phyloP scores from a whole-genome alignment of 129 eudicot species.

The Pulicaria dysenterica region DNA sequence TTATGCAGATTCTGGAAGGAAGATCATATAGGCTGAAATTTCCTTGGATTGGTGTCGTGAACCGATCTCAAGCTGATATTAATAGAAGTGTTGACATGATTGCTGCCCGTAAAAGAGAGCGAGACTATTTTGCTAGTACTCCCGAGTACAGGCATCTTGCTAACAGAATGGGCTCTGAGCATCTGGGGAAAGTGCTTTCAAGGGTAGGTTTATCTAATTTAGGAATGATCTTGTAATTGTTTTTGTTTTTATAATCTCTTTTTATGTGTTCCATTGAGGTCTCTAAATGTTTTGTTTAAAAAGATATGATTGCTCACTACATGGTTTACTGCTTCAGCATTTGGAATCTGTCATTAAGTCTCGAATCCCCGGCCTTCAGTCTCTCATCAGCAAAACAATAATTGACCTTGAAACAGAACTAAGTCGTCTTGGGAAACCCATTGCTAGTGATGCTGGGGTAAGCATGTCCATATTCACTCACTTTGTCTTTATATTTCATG shows the following conservation, averaged over 20 bases:
- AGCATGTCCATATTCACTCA: slow-evolving; percentile 27
- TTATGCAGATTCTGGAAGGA: slow-evolving; percentile 80
- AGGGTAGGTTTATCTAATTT: slow-evolving; percentile 43
- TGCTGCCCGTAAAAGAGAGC: slow-evolving; percentile 81
- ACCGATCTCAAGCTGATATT: slow-evolving; percentile 93
- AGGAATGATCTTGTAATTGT: background rate
- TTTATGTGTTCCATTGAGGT: background rate
- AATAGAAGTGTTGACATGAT: slow-evolving; percentile 86
- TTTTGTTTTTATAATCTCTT: background rate
- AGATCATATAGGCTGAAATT: slow-evolving; percentile 75
- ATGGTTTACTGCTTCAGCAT: slow-evolving; percentile 58
- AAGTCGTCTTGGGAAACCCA: slow-evolving; percentile 88
- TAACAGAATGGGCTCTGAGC: slow-evolving; percentile 92
- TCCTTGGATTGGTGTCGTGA: slow-evolving; percentile 99
- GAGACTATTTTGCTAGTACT: slow-evolving; percentile 67
- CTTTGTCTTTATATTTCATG: background rate
- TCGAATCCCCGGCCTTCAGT: slow-evolving; percentile 95
- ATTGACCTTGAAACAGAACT: slow-evolving; percentile 81
- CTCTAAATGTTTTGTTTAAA: background rate
- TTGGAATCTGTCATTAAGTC: slow-evolving; percentile 90
- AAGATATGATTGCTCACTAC: slow-evolving; percentile 16
- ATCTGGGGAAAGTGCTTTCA: slow-evolving; percentile 83
- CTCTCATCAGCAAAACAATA: slow-evolving; percentile 84
- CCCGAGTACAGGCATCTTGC: slow-evolving; percentile 81
- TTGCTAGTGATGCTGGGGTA: slow-evolving; percentile 92